Evolutionary conservation across 2,329 filamentous ascomycete species (phyloP), one percentile per base, ranked within the genome.

Genomic region (Talaromyces sp.): DNA sequence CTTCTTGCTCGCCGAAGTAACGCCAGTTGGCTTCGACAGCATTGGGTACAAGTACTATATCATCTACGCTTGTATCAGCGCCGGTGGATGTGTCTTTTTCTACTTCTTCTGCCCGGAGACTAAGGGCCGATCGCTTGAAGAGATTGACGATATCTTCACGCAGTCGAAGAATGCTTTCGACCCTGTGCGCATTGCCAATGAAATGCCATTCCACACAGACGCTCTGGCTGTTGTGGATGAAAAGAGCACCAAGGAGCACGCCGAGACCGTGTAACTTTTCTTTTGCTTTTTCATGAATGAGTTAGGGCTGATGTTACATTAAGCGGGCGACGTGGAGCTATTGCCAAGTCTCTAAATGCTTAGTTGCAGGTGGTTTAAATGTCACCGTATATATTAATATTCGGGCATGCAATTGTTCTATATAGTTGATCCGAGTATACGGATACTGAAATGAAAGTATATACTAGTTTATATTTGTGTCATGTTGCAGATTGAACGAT

Each of bases 1-100:
- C 71, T 85, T 85, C 67, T 83, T 83, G 0, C 75, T 86, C 10
- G 83, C 82, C 28, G 75, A 85, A 56, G 85, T 84, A 70, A 80
- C 83, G 1, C 84, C 84, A 3, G 80, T 82, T 0, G 83, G 78
- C 0, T 84, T 86, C 72, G 72, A 77, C 56, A 85, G 84, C 68
- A 86, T 86, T 69, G 77, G 77, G 32, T 85, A 80, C 73, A 80
- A 79, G 62, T 74, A 82, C 17, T 82, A 81, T 67, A 76, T 82
- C 42, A 72, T 82, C 33, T 83, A 82, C 63, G 78, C 80, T 0
- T 66, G 70, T 13, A 69, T 82, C 52, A 82, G 79, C 61, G 64
- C 80, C 19, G 70, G 69, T 4, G 79, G 72, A 7, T 77, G 77
- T 0, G 63, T 77, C 5, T 77, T 80, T 54, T 77, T 79, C 62